A percentile compares a stretch with the other conserved stretches of the same genome.
These are phyloP conservation scores for Fusarium xylarioides DNA, from an alignment of 2,329 filamentous ascomycete species.

Conservation along the genomic window DNA sequence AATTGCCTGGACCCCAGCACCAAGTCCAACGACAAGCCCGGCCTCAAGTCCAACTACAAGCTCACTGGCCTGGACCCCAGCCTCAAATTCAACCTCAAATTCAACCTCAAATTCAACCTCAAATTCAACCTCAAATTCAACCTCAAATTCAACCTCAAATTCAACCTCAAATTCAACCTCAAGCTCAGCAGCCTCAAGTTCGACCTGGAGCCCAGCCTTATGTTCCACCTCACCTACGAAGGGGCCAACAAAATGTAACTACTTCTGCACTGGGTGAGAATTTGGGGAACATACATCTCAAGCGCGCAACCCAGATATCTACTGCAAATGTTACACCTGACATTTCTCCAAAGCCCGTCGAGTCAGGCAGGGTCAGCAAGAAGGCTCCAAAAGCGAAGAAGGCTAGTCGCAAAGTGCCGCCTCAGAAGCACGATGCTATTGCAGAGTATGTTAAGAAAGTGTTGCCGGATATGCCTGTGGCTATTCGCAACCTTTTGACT, in stretches of 20 bases:
- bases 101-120: too few relatives aligned
- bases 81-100: too few relatives aligned
- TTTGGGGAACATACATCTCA: background rate
- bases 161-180: background rate
- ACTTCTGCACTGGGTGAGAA: background rate
- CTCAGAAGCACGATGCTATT: background rate
- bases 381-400: background rate
- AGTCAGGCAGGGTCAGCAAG: conserved; percentile 12
- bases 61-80: background rate
- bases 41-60: background rate
- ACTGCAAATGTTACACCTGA: background rate
- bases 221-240: background rate
- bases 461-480: conserved; percentile 28
- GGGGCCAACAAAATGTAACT: background rate
- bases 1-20: background rate
- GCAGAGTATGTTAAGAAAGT: background rate
- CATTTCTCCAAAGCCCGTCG: background rate
- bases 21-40: too few relatives aligned
- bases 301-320: conserved; percentile 6
- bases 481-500: conserved; percentile 31
- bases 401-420: background rate
- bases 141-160: too few relatives aligned
- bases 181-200: background rate
- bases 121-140: too few relatives aligned
- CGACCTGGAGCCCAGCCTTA: background rate